Evolutionary conservation across 306 rosid species (phyloP), one percentile per base, ranked within the genome.

Genomic region (Cucurbita maxima): DNA sequence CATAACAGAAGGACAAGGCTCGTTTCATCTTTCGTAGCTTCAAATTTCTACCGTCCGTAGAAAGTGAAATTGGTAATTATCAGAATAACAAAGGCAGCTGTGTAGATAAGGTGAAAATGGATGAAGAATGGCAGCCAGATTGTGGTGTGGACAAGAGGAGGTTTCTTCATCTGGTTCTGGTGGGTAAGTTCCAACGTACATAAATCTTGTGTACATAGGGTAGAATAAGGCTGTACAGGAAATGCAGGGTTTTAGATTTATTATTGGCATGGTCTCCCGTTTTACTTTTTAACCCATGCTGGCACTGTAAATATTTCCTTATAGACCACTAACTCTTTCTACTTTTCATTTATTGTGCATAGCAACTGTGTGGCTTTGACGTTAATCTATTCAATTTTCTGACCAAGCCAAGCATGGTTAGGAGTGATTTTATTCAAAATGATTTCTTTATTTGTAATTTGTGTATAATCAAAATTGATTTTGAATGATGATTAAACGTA

Each of bases 1-100:
- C 80, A 89, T 95, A 68, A 87, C 86, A 6, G 99, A 95, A 85
- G 97, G 99, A 70, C 97, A 91, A 77, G 97, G 99, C 67, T 91
- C 99, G 16, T 95, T 95, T 86, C 99, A 95, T 87, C 96, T 95
- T 73, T 95, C 99, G 10, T 94, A 84, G 82, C 11, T 9, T 15
- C 25, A 0, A 30, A 4, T 50, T 14, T 50, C 58, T n/a, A 1
- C 30, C 44, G 0, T 43, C 16, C 10, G 71, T 34, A 12, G 77
- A 80, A 60, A 78, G 82, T 86, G 92, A 84, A 85, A 8, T 60
- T 62, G 90, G 96, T 89, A 87, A 87, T 70, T 87, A 90, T 79
- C 79, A 83, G 91, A 82, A 81, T 83, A 83, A 84, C 71, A 22
- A 64, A 10, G 68, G 81, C 85, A 62, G 77, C 30, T 72, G 81